Percentiles rank a stretch among this genome's conserved stretches.
Conservation (phyloP, 441 rosid species). For the Croton setiger region DNA sequence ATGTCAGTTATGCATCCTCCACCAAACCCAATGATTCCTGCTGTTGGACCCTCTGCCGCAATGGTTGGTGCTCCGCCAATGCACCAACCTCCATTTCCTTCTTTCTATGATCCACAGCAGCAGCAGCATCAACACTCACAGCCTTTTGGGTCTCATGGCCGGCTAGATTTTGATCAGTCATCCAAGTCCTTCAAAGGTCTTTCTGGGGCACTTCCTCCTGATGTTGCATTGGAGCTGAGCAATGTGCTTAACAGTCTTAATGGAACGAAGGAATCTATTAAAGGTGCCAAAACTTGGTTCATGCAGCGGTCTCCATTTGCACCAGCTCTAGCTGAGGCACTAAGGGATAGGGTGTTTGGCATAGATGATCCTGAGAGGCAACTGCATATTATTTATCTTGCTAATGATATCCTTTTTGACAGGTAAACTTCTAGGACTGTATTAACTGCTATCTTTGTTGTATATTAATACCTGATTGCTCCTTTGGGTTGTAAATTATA, state of each 20-base stretch:
- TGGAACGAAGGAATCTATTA: slow-evolving; percentile 98
- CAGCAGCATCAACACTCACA: slow-evolving; percentile 67
- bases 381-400: slow-evolving; percentile 84
- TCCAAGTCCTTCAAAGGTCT: slow-evolving; percentile 62
- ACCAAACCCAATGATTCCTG: slow-evolving; percentile 64
- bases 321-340: slow-evolving; percentile 83
- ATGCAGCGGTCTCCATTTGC: slow-evolving; percentile 97
- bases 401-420: slow-evolving; percentile 96
- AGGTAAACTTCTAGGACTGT: slow-evolving; percentile 44
- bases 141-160: slow-evolving; percentile 49
- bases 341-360: slow-evolving; percentile 74
- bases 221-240: slow-evolving; percentile 76
- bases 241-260: slow-evolving; percentile 69
- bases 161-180: slow-evolving; percentile 75
- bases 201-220: slow-evolving; percentile 83
- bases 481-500: background rate
- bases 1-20: slow-evolving; percentile 63
- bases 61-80: slow-evolving; percentile 55
- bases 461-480: background rate
- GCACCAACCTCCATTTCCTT: slow-evolving; percentile 74
- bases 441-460: slow-evolving; percentile 7
- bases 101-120: slow-evolving; percentile 68
- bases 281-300: slow-evolving; percentile 97
- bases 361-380: slow-evolving; percentile 95
- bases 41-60: slow-evolving; percentile 36